Percentiles rank a stretch among this genome's conserved stretches.
Conservation (phyloP, 345 rosid genomes). For the Leavenworthia alabamica region DNA sequence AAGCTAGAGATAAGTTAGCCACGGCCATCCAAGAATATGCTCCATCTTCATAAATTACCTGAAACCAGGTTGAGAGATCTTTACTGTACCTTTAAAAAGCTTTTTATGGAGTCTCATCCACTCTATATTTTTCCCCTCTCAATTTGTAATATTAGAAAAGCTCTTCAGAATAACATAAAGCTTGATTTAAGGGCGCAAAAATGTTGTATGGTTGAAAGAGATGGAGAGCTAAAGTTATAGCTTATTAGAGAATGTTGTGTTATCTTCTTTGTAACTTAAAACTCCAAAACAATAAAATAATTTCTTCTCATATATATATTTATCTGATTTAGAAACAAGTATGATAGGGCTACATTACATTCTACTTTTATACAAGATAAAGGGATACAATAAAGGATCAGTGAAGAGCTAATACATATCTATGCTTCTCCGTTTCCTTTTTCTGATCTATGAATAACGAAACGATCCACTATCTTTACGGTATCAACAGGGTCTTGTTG, state of each 20-base stretch:
- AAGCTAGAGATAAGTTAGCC: constrained; percentile 69
- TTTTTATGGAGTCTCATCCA: neutral
- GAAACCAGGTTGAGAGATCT: constrained; percentile 11
- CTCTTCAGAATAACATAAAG: constrained; percentile 12
- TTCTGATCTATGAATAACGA: constrained; percentile 42
- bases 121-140: neutral
- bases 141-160: constrained; percentile 25
- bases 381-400: constrained; percentile 28
- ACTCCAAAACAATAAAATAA: constrained; percentile 11
- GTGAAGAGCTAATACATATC: constrained; percentile 28
- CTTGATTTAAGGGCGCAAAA: constrained; percentile 1
- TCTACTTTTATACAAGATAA: constrained; percentile 24
- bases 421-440: constrained; percentile 34
- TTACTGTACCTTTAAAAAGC: constrained; percentile 9
- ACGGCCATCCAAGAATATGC: constrained; percentile 73
- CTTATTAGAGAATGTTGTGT: constrained; percentile 18
- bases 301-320: neutral
- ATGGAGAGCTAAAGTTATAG: constrained; percentile 7
- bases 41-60: constrained; percentile 45
- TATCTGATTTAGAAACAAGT: neutral
- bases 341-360: constrained; percentile 10
- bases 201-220: constrained; percentile 26
- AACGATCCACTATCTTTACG: constrained; percentile 68
- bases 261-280: constrained; percentile 7
- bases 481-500: constrained; percentile 66